Evolutionary conservation across 1,139 yeast genomes (phyloP).

Genomic region (Candida albicans): DNA sequence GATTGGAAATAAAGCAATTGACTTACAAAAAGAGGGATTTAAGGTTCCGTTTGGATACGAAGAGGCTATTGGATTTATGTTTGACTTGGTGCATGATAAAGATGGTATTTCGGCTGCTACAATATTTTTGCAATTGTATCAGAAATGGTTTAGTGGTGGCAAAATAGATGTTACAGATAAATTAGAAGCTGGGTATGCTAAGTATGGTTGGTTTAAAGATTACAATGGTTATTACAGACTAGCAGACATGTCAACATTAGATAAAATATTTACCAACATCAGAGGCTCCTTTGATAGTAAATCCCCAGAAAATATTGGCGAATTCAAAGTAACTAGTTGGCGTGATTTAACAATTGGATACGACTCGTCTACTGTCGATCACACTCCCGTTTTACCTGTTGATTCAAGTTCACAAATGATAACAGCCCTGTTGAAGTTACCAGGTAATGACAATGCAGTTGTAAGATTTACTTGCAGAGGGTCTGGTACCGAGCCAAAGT

Average conservation of each 20-base stretch:
- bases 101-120: conserved; percentile 87
- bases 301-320: conserved; percentile 50
- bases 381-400: conserved; percentile 64
- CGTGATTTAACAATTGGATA: conserved; percentile 83
- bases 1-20: conserved; percentile 90
- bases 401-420: conserved; percentile 84
- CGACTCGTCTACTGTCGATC: conserved; percentile 64
- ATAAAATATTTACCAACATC: conserved; percentile 49
- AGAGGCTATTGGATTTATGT: conserved; percentile 97
- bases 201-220: conserved; percentile 80
- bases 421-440: conserved; percentile 48
- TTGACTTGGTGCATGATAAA: conserved; percentile 81
- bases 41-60: conserved; percentile 87
- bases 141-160: conserved; percentile 44
- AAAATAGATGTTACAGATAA: conserved; percentile 41
- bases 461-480: conserved; percentile 87
- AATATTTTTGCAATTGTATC: conserved; percentile 74
- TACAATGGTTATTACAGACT: conserved; percentile 84
- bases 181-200: conserved; percentile 57
- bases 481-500: conserved; percentile 95
- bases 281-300: conserved; percentile 43
- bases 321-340: conserved; percentile 60
- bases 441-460: conserved; percentile 24
- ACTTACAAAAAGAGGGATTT: conserved; percentile 62
- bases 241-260: conserved; percentile 51